A percentile compares a stretch with the other conserved stretches of the same genome.
Evolutionary conservation across 1,284 basidiomycete genomes (phyloP).

Genomic region (Pseudomicrostroma phylloplanum): DNA sequence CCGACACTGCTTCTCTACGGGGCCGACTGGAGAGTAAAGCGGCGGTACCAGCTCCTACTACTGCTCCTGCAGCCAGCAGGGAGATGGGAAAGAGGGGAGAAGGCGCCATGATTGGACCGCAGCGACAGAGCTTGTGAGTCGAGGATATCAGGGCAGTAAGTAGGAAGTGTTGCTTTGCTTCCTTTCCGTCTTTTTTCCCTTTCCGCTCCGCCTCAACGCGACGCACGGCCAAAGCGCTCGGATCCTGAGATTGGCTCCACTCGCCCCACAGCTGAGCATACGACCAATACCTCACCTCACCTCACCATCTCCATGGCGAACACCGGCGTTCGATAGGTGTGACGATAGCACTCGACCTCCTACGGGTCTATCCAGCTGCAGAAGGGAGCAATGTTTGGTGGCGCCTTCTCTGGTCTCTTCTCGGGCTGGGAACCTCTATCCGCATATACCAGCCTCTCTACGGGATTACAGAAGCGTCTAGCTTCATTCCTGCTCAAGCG

Average conservation of each 20-base stretch:
- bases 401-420: constrained; percentile 22
- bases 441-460: constrained; percentile 57
- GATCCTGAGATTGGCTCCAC: too few species aligned
- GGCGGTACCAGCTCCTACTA: not conserved
- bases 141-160: too few species aligned
- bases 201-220: too few species aligned
- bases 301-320: too few species aligned
- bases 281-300: too few species aligned
- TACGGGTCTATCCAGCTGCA: not conserved
- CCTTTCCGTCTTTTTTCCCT: too few species aligned
- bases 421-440: constrained; percentile 29
- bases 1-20: not conserved
- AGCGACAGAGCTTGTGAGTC: too few species aligned
- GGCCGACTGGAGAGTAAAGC: not conserved
- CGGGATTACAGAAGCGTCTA: constrained; percentile 78
- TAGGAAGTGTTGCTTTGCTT: too few species aligned
- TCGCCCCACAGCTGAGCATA: too few species aligned
- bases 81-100: not conserved
- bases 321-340: too few species aligned
- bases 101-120: not conserved
- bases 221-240: too few species aligned
- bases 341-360: not conserved
- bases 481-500: constrained; percentile 80
- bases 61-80: not conserved
- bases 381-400: not conserved